phyloP scores from a whole-genome alignment of 2,329 filamentous ascomycete genomes.

The Dendryphion nanum region DNA sequence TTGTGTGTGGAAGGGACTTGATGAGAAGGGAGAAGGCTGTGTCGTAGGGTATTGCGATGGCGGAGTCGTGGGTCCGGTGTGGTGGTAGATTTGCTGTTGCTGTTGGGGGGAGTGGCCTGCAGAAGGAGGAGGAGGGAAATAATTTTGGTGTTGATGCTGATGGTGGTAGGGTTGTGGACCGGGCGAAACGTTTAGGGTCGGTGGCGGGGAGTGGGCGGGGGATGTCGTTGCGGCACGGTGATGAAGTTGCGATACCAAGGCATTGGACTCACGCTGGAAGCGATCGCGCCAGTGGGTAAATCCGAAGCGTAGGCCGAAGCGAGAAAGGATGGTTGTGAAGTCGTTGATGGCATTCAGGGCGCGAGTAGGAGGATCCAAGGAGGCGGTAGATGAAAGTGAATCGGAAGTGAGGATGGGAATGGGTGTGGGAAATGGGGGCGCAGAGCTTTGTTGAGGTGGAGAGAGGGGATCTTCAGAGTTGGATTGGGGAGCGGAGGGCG shows the following conservation, averaged over 20 bases:
- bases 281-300: slow-evolving; percentile 51
- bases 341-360: slow-evolving; percentile 49
- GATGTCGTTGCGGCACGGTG: slow-evolving; percentile 28
- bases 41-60: slow-evolving; percentile 22
- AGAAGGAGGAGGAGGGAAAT: too few species aligned
- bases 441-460: slow-evolving; percentile 21
- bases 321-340: slow-evolving; percentile 45
- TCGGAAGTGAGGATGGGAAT: too few species aligned
- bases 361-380: slow-evolving; percentile 35
- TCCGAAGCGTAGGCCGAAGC: slow-evolving; percentile 49
- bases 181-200: slow-evolving; percentile 11
- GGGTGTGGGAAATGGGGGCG: slow-evolving; percentile 35
- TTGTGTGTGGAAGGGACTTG: slow-evolving; percentile 24
- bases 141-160: too few species aligned
- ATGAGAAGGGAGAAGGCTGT: slow-evolving; percentile 27
- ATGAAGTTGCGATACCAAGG: slow-evolving; percentile 43
- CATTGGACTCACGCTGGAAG: slow-evolving; percentile 46
- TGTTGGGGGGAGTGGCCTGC: neutral
- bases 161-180: too few species aligned
- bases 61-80: slow-evolving; percentile 25
- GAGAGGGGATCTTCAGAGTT: slow-evolving; percentile 38
- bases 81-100: neutral
- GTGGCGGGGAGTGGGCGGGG: slow-evolving; percentile 22
- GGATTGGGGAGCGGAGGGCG: slow-evolving; percentile 23
- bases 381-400: slow-evolving; percentile 12